Percentiles rank a stretch among this genome's conserved stretches.
Conservation (phyloP, 2,329 filamentous ascomycete species). For the Ploettnerulaceae sp. region DNA sequence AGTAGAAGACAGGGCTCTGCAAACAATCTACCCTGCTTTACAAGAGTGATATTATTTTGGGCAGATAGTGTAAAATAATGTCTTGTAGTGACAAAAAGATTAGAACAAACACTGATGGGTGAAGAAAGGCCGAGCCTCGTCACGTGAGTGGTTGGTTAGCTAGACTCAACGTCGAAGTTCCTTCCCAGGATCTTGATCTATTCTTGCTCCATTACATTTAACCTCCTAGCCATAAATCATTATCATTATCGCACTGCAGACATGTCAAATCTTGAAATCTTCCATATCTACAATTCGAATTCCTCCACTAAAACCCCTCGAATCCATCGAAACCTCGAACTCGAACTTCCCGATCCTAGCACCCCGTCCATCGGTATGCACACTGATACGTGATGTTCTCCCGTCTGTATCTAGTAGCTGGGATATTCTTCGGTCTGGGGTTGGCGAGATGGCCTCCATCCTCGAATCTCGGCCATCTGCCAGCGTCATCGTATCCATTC, state of each 20-base stretch:
- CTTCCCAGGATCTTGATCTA: too few relatives aligned
- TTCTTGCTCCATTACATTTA: too few relatives aligned
- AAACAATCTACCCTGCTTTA: too few relatives aligned
- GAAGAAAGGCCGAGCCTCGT: too few relatives aligned
- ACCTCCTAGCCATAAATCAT: conserved; percentile 1
- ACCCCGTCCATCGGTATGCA: conserved; percentile 1
- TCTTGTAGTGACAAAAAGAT: too few relatives aligned
- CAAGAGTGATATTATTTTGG: too few relatives aligned
- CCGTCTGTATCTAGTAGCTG: not conserved
- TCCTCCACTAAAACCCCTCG: conserved; percentile 2
- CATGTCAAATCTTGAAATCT: conserved; percentile 8
- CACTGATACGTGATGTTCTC: not conserved
- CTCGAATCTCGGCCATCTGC: not conserved
- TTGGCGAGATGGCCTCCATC: not conserved
- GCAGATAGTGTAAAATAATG: too few relatives aligned
- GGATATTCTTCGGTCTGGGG: not conserved
- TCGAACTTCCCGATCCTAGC: conserved; percentile 5
- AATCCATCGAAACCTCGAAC: conserved; percentile 3
- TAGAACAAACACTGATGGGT: too few relatives aligned
- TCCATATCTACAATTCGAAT: conserved; percentile 11
- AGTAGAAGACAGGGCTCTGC: too few relatives aligned
- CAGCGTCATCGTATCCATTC: not conserved
- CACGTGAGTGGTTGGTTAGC: too few relatives aligned
- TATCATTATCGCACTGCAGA: not conserved
- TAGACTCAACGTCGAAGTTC: too few relatives aligned